Conservation (phyloP, 495 filamentous ascomycete genomes). For the Stereocaulon alpinum region DNA sequence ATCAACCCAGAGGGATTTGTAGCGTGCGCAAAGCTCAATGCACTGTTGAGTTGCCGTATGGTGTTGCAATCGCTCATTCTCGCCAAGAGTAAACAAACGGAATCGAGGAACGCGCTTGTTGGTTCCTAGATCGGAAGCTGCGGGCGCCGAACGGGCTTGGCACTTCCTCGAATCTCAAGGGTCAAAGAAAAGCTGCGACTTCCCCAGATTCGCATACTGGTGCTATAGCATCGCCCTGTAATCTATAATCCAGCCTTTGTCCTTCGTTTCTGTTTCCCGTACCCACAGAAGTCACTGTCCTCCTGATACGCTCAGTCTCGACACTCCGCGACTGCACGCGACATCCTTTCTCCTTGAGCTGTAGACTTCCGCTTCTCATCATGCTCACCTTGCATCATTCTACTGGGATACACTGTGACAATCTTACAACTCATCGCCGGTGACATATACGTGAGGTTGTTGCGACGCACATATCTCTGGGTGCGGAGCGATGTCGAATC, state of each 20-base stretch:
- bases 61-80: neutral
- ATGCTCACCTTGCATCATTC: slow-evolving; percentile 4
- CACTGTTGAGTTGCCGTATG: neutral
- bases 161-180: neutral
- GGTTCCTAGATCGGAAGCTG: neutral
- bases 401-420: neutral
- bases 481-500: slow-evolving; percentile 39
- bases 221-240: neutral
- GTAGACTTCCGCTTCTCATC: slow-evolving; percentile 7
- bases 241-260: neutral
- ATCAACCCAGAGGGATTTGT: neutral
- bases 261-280: neutral
- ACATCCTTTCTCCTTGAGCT: neutral
- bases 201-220: neutral
- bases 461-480: neutral
- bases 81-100: slow-evolving; percentile 14
- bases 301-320: slow-evolving; percentile 4
- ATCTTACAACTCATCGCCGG: neutral
- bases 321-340: neutral
- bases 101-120: slow-evolving; percentile 6
- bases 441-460: neutral
- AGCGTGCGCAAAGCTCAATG: neutral
- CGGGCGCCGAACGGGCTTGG: neutral
- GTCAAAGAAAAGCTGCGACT: neutral
- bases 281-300: neutral